phyloP scores from a whole-genome alignment of 2,329 filamentous ascomycete genomes.

The Phaeophleospora eucalypticola region DNA sequence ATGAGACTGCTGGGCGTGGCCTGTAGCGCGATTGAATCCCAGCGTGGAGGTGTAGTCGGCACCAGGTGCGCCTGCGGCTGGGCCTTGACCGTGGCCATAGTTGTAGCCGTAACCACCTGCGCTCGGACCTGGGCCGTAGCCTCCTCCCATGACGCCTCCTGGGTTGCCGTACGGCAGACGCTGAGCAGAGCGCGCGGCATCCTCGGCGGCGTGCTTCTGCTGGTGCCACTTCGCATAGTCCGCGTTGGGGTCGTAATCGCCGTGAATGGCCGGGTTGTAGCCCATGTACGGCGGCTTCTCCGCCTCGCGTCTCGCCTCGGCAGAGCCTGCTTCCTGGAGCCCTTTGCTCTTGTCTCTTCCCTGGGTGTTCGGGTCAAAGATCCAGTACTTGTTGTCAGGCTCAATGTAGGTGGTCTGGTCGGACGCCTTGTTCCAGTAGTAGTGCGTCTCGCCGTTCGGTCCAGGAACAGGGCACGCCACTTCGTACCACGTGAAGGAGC shows the following conservation, averaged over 20 bases:
- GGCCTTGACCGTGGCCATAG: no score
- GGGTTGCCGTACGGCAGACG: constrained; percentile 11
- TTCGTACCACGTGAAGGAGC: background rate
- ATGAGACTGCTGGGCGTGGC: constrained; percentile 68
- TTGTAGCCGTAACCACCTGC: no score
- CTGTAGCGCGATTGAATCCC: constrained; percentile 88
- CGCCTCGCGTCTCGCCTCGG: background rate
- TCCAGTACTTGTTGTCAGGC: background rate
- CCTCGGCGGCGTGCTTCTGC: constrained; percentile 32
- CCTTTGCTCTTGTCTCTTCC: background rate
- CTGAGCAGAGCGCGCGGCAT: constrained; percentile 28
- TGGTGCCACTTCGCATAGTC: constrained; percentile 65
- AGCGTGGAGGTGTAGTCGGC: constrained; percentile 60
- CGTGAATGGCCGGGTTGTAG: constrained; percentile 95
- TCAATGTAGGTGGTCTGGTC: background rate
- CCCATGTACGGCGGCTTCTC: constrained; percentile 41
- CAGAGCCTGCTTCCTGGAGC: constrained; percentile 4
- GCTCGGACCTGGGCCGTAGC: no score
- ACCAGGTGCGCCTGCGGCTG: constrained; percentile 35
- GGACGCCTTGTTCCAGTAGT: background rate
- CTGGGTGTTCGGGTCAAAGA: background rate
- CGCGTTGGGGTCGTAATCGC: constrained; percentile 93
- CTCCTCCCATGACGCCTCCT: no score
- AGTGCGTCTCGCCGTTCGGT: background rate
- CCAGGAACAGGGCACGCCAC: background rate